Base-by-base conservation (phyloP, 2,329 filamentous ascomycete genomes). In the Pseudocercospora fijiensis region DNA sequence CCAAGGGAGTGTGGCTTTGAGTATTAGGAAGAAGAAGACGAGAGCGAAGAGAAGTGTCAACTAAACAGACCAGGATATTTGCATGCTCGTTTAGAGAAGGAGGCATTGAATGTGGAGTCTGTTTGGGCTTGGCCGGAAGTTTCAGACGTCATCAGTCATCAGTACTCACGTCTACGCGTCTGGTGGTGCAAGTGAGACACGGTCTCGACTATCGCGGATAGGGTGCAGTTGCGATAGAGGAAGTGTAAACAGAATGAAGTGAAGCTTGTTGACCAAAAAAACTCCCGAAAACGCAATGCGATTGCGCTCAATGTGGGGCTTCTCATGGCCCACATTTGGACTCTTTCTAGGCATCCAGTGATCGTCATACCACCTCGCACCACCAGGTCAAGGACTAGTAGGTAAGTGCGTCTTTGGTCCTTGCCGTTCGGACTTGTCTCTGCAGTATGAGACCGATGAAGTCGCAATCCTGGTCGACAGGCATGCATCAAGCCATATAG, bases 41-140 rank as follows among this genome's bases (percentile, higher is more conserved):
- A 58, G 67, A 37, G 62, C 45, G 56, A 69, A 70, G 47, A 71
- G 58, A 20, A 62, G 57, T 27, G 67, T 68, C 26, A 71, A 61
- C 56, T 61, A 41, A 58, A 65, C 64, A n/a, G 65, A 67, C 58
- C 53, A 65, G 53, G 59, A 63, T 49, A 56, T 13, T 22, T 57
- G 27, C 52, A 43, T 57, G 33, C 30, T 61, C 47, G 53, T 45
- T 30, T 27, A 22, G 41, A 11, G 47, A 11, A 28, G 33, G 16
- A 41, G 30, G 60, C 60, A 30, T 52, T 49, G 45, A 62, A 43
- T 37, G 45, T 45, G 53, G 55, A 58, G 60, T 18, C 28, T 26
- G n/a, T 22, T 27, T 51, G 55, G 22, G 47, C 43, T 41, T 60
- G 47, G 58, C 28, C 16, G 49, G 22, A 24, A n/a, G 45, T 7